Percentiles rank a stretch among this genome's conserved stretches.
phyloP scores from a whole-genome alignment of 2,329 filamentous ascomycete species.

The Calonectria crousiana region DNA sequence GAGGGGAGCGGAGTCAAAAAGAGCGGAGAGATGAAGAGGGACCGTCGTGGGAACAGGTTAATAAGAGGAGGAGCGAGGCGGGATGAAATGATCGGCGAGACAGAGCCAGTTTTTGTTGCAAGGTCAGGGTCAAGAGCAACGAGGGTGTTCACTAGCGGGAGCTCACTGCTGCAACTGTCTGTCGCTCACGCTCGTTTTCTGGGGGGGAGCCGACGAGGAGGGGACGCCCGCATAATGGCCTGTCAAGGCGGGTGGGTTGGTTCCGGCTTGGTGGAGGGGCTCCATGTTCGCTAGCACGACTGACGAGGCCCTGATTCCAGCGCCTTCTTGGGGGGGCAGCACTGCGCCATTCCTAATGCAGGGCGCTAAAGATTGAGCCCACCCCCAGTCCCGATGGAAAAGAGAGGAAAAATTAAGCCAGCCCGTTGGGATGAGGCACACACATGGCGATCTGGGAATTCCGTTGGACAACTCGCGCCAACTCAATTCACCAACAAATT shows the following conservation, averaged over 20 bases:
- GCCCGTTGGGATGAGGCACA: neutral
- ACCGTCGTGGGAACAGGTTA: neutral
- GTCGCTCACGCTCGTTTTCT: slow-evolving; percentile 14
- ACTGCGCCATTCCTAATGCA: slow-evolving; percentile 20
- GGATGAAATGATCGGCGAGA: slow-evolving; percentile 27
- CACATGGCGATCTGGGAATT: neutral
- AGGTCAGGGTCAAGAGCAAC: neutral
- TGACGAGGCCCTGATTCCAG: neutral
- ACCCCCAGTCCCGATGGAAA: neutral
- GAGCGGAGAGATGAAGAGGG: neutral
- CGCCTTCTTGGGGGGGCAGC: neutral
- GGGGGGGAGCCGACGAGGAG: slow-evolving; percentile 6
- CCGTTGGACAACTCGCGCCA: neutral
- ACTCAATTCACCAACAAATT: slow-evolving; percentile 8
- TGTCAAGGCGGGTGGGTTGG: slow-evolving; percentile 18
- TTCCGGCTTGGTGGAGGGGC: slow-evolving; percentile 21
- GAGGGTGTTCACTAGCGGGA: slow-evolving; percentile 1
- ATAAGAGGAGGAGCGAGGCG: slow-evolving; percentile 19
- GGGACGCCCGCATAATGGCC: slow-evolving; percentile 25
- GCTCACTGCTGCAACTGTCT: slow-evolving; percentile 10
- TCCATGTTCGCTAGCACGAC: neutral
- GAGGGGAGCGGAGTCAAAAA: slow-evolving; percentile 6
- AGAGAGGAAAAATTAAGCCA: neutral
- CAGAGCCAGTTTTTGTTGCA: slow-evolving; percentile 3
- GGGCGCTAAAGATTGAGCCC: slow-evolving; percentile 12